These are phyloP conservation scores for Phylloporus scabripes DNA, from an alignment of 768 basidiomycete genomes.

Conservation along the genomic window DNA sequence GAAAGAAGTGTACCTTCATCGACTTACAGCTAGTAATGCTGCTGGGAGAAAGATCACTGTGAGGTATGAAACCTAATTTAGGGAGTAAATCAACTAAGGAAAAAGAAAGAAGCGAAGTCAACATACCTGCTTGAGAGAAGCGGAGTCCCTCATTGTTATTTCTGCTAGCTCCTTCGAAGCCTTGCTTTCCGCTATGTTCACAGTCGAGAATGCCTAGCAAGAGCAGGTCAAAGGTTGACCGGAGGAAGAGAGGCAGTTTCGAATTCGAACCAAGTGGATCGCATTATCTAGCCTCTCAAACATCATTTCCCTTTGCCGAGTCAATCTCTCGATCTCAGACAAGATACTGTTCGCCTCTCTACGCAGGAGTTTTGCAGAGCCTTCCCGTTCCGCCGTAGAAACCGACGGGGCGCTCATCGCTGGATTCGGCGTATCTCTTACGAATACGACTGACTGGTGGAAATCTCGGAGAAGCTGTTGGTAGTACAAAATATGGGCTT, in stretches of 20 bases:
- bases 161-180: slow-evolving; percentile 2
- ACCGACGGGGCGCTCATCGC: slow-evolving; percentile 31
- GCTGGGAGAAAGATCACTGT: slow-evolving; percentile 56
- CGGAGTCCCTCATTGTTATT: slow-evolving; percentile 3
- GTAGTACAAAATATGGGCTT: slow-evolving; percentile 52
- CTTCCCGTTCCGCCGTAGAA: slow-evolving; percentile 16
- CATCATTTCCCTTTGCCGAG: slow-evolving; percentile 24
- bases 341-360: slow-evolving; percentile 44
- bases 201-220: slow-evolving; percentile 47
- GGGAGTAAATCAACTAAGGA: neutral
- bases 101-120: neutral
- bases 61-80: slow-evolving; percentile 43
- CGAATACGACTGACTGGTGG: slow-evolving; percentile 44
- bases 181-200: slow-evolving; percentile 45
- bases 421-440: slow-evolving; percentile 46
- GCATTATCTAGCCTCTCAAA: slow-evolving; percentile 21
- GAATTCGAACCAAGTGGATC: slow-evolving; percentile 20
- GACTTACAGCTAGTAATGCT: slow-evolving; percentile 34
- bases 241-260: neutral
- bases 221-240: neutral
- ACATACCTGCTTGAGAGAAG: slow-evolving; percentile 19
- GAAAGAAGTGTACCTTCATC: neutral
- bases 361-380: slow-evolving; percentile 23
- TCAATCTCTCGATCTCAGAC: slow-evolving; percentile 44
- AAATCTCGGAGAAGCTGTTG: slow-evolving; percentile 51